Evolutionary conservation across 225 moss, liverwort and hornwort genomes (phyloP), one percentile per base, ranked within the genome.

Genomic region (Pseudisothecium myosuroides): DNA sequence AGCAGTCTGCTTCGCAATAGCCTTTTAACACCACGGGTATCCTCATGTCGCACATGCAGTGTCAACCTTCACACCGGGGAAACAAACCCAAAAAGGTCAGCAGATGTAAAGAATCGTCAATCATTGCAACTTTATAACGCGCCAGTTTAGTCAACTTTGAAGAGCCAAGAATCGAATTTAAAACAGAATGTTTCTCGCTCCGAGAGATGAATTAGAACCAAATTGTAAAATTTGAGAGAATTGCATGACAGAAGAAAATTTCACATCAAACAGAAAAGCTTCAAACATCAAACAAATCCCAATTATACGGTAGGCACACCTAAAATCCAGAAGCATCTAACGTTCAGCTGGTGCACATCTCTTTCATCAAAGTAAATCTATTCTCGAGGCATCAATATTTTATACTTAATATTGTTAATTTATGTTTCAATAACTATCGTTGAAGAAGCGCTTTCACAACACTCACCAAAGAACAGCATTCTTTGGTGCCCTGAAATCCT

Each of bases 61-160:
- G 84, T 93, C 89, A 67, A 74, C 88, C 93, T 93, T 86, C 88
- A 88, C 60, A 89, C 66, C 81, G 16, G 13, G 63, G 19, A 80
- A 72, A 50, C 28, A n/a, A 65, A 50, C 6, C 50, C 14, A 16
- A 50, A n/a, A 56, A 19, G 31, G 29, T 83, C 58, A 41, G n/a
- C 12, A 67, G 12, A 59, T 36, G 45, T 12, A 77, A 62, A 49
- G 43, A 61, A 87, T 62, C 45, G 31, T 74, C 50, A 72, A 49
- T 41, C 52, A 16, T 59, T 66, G 29, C 11, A 41, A 60, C 41
- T 41, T 29, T 19, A 28, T 11, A 60, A 10, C 29, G 41, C 59
- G 19, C 41, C 29, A 80, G 8, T 41, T 59, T 19, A 7, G 41
- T 59, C 12, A 17, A 19, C 29, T 29, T 41, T 28, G 41, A 80